Base-by-base conservation (phyloP, 345 rosid genomes). In the Euphorbia lathyris region DNA sequence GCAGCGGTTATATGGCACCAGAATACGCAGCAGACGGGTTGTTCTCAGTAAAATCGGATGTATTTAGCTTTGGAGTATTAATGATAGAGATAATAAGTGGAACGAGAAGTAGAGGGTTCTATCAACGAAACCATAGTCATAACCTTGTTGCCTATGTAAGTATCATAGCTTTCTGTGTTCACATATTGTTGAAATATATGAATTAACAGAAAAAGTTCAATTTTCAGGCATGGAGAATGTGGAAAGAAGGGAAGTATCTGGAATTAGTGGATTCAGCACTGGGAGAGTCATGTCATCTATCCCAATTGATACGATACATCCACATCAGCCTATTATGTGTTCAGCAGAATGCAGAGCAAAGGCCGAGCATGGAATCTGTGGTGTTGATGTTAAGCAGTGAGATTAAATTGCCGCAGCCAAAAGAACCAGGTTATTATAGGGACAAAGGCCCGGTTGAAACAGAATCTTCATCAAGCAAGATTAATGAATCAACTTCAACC, bases 281-380 rank as follows among this genome's bases (percentile, higher is more conserved):
- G 9, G 64, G 53, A 1, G 64, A 65, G 9, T 56, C 65, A 12
- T 72, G 29, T 45, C 0, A 48, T 64, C 2, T 72, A 30, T 55
- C 65, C 11, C 65, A 64, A 63, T 48, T 64, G 9, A 29, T 7
- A 23, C 55, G 62, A 56, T 75, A 73, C 72, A 48, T 83, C 22
- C 74, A 80, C 23, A 71, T 75, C 4, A 74, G 78, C 51, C 45
- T 83, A 8, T 69, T 79, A 55, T 80, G 86, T 38, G 80, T 78
- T 66, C 78, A 83, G 68, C 78, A 80, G 12, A 56, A 63, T 51
- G 76, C 82, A 17, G 70, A 57, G 3, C 74, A 75, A 23, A 75
- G 86, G 75, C 83, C 80, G 67, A 65, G 59, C 67, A 73, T 78
- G 86, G 74, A 80, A 8, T 48, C 80, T 51, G 76, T 80, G 72